Percentiles rank a stretch among this genome's conserved stretches.
These are phyloP conservation scores for Emmonsia crescens DNA, from an alignment of 2,329 filamentous ascomycete genomes.

Conservation along the genomic window DNA sequence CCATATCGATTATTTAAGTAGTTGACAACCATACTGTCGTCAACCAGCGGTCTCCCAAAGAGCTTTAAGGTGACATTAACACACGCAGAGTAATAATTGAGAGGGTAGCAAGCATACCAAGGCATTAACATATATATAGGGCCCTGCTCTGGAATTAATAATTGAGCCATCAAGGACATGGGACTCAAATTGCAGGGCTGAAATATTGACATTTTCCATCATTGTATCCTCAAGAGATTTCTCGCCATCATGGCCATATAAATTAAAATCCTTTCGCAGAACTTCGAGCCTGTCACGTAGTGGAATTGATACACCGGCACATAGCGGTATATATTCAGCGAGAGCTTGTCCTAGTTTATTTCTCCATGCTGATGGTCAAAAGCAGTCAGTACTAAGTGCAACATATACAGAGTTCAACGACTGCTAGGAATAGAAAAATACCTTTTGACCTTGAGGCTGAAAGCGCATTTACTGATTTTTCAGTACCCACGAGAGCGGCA, in stretches of 20 bases:
- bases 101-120: conserved; percentile 44
- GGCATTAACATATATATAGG: conserved; percentile 78
- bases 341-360: conserved; percentile 29
- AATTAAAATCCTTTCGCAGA: conserved; percentile 32
- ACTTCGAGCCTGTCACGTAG: conserved; percentile 29
- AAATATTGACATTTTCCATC: conserved; percentile 33
- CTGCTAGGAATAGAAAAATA: conserved; percentile 11
- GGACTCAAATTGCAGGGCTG: conserved; percentile 43
- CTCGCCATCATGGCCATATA: conserved; percentile 32
- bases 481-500: conserved; percentile 27
- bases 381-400: neutral
- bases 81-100: neutral
- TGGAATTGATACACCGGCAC: conserved; percentile 28
- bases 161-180: conserved; percentile 55
- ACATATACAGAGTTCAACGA: neutral
- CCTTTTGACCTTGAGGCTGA: conserved; percentile 26
- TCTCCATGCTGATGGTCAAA: conserved; percentile 23
- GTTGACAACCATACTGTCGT: conserved; percentile 66
- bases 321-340: conserved; percentile 31
- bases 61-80: conserved; percentile 44
- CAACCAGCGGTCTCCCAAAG: conserved; percentile 68
- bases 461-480: conserved; percentile 27
- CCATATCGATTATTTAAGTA: conserved; percentile 80
- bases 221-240: conserved; percentile 34
- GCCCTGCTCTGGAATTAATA: conserved; percentile 64